Percentiles rank a stretch among this genome's conserved stretches.
phyloP scores from a whole-genome alignment of 495 filamentous ascomycete species.

The Aspergillus bertholletiae region DNA sequence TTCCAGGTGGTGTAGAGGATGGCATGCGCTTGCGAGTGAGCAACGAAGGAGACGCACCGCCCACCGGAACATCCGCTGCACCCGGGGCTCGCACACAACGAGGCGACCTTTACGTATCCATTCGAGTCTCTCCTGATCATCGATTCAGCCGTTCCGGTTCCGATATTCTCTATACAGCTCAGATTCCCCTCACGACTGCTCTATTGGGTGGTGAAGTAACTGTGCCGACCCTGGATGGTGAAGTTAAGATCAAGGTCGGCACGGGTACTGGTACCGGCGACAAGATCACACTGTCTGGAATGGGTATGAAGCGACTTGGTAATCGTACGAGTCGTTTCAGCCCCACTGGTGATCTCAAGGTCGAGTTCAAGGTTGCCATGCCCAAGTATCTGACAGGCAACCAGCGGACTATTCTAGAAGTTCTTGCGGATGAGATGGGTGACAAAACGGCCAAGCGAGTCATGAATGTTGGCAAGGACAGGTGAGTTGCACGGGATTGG shows the following conservation, averaged over 20 bases:
- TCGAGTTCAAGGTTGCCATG: slow-evolving; percentile 94
- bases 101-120: slow-evolving; percentile 85
- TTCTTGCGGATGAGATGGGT: slow-evolving; percentile 90
- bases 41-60: slow-evolving; percentile 82
- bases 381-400: slow-evolving; percentile 87
- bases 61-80: slow-evolving; percentile 59
- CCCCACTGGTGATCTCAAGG: slow-evolving; percentile 73
- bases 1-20: slow-evolving; percentile 92
- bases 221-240: slow-evolving; percentile 84
- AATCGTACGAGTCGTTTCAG: slow-evolving; percentile 46
- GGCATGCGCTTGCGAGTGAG: slow-evolving; percentile 82
- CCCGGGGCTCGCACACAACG: slow-evolving; percentile 55
- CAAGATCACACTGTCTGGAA: slow-evolving; percentile 76
- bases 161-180: slow-evolving; percentile 88
- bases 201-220: slow-evolving; percentile 84
- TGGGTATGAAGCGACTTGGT: slow-evolving; percentile 84
- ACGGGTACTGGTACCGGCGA: slow-evolving; percentile 93
- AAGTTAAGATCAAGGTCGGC: slow-evolving; percentile 81
- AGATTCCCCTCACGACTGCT: slow-evolving; percentile 89
- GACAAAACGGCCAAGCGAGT: slow-evolving; percentile 89
- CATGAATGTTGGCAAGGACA: slow-evolving; percentile 65
- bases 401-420: slow-evolving; percentile 87
- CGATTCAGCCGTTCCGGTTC: slow-evolving; percentile 82
- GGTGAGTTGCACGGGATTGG: slow-evolving; percentile 29
- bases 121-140: slow-evolving; percentile 76